Percentiles rank a stretch among this genome's conserved stretches.
Evolutionary conservation across 768 basidiomycete genomes (phyloP).

Genomic region (Pleurotus salmoneostramineus): DNA sequence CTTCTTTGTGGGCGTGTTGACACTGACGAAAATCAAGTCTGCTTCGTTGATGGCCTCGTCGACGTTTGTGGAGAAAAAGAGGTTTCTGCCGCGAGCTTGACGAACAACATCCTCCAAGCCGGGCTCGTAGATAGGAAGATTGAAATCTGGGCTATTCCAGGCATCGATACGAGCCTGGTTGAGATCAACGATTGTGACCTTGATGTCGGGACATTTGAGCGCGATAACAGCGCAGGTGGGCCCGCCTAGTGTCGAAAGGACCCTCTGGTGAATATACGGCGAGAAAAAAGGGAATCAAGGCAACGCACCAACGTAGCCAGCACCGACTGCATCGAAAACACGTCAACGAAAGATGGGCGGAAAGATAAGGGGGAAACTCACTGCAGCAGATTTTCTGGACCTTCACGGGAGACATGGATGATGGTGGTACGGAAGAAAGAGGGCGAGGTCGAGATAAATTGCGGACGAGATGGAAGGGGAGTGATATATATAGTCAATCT

Average conservation of each 20-base stretch:
- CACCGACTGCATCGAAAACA: constrained; percentile 53
- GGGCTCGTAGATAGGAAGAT: constrained; percentile 95
- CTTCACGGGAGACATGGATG: constrained; percentile 18
- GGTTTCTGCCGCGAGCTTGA: constrained; percentile 84
- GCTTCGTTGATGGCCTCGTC: constrained; percentile 92
- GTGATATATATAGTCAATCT: constrained; percentile 2
- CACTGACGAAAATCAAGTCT: constrained; percentile 96
- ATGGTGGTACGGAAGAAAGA: constrained; percentile 12
- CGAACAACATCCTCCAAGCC: constrained; percentile 91
- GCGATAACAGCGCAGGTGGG: constrained; percentile 96
- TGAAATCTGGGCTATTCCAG: constrained; percentile 87
- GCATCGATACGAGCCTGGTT: constrained; percentile 93
- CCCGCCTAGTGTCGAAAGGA: constrained; percentile 52
- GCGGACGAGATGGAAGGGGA: neutral
- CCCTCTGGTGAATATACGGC: constrained; percentile 7
- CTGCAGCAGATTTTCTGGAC: constrained; percentile 76
- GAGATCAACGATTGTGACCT: constrained; percentile 96
- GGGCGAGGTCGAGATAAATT: neutral
- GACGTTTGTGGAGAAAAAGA: constrained; percentile 96
- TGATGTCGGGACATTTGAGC: constrained; percentile 87
- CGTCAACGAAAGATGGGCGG: neutral
- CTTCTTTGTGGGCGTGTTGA: constrained; percentile 99
- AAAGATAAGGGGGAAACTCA: constrained; percentile 29
- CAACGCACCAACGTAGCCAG: constrained; percentile 86
- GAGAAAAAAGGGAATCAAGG: constrained; percentile 6